Evolutionary conservation across 139 green algal species (phyloP), one percentile per base, ranked within the genome.

Genomic region (Chlamydomonas incerta): DNA sequence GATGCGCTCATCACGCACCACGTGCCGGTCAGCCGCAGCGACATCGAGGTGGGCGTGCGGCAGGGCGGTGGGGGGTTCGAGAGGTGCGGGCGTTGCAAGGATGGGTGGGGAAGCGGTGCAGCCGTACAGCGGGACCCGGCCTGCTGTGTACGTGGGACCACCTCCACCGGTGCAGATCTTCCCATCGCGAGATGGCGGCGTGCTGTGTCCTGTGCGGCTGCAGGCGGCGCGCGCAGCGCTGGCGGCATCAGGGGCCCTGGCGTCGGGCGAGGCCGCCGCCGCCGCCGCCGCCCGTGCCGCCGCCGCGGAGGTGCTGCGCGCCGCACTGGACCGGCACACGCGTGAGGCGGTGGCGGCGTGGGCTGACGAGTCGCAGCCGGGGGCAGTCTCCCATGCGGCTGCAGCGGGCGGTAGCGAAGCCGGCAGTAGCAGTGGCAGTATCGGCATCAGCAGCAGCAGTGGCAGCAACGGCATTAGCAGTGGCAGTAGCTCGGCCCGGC

Each of bases 1-100:
- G 75, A 82, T 26, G 75, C 75, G 35, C 75, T 82, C 18, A 62
- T 82, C 35, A 72, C 60, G 8, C 71, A 82, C 70, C 50, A 68
- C 47, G 14, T 87, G 28, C 58, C 35, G 0, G 68, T 90, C 21
- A 73, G 31, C 2, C 47, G 9, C 10, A 50, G 57, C 8, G 80
- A 87, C 21, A 29, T 90, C n/a, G 33, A 80, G 66, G 72, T 74
- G 60, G 10, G 62, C 11, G 28, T 29, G 1, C 35, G n/a, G 18
- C 68, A 31, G 5, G 29, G 29, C 65, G 65, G 18, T 20, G 29
- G 65, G 8, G 20, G 50, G 21, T 66, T 66, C 5, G 58, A 66
- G 14, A n/a, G n/a, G n/a, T n/a, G n/a, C n/a, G n/a, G n/a, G n/a
- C n/a, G n/a, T n/a, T n/a, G n/a, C n/a, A n/a, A n/a, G n/a, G n/a